These are phyloP conservation scores for Delitschia confertaspora DNA, from an alignment of 495 filamentous ascomycete species.

Conservation along the genomic window DNA sequence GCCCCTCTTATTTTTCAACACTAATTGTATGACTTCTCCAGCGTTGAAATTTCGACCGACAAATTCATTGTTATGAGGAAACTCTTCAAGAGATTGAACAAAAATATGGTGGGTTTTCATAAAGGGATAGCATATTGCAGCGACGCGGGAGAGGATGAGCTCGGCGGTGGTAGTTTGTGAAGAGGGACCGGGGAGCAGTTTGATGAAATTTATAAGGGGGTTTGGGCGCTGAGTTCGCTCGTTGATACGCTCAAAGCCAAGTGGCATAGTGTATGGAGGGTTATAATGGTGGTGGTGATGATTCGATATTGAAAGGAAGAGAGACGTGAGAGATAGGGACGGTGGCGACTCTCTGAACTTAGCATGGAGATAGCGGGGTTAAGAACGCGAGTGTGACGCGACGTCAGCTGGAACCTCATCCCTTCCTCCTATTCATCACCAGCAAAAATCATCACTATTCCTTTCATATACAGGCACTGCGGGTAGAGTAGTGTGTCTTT, in stretches of 20 bases:
- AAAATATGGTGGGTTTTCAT: slow-evolving; percentile 61
- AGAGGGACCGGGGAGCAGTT: slow-evolving; percentile 54
- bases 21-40: slow-evolving; percentile 73
- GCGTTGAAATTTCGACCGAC: slow-evolving; percentile 74
- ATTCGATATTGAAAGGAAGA: too few species aligned
- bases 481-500: too few species aligned
- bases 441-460: too few species aligned
- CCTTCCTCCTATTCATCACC: too few species aligned
- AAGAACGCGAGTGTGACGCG: too few species aligned
- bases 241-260: slow-evolving; percentile 61
- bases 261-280: slow-evolving; percentile 45
- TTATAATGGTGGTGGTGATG: slow-evolving; percentile 1
- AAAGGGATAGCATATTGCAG: slow-evolving; percentile 65
- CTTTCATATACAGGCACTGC: too few species aligned
- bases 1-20: slow-evolving; percentile 52
- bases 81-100: slow-evolving; percentile 68
- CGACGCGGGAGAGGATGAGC: slow-evolving; percentile 69
- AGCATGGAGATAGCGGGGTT: too few species aligned
- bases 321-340: too few species aligned
- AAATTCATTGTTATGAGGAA: slow-evolving; percentile 65
- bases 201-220: slow-evolving; percentile 65
- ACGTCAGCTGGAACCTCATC: too few species aligned
- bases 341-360: too few species aligned
- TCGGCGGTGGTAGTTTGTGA: slow-evolving; percentile 52
- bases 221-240: slow-evolving; percentile 57